Conservation (phyloP, 2,329 filamentous ascomycete species). For the Aspergillus uvarum region DNA sequence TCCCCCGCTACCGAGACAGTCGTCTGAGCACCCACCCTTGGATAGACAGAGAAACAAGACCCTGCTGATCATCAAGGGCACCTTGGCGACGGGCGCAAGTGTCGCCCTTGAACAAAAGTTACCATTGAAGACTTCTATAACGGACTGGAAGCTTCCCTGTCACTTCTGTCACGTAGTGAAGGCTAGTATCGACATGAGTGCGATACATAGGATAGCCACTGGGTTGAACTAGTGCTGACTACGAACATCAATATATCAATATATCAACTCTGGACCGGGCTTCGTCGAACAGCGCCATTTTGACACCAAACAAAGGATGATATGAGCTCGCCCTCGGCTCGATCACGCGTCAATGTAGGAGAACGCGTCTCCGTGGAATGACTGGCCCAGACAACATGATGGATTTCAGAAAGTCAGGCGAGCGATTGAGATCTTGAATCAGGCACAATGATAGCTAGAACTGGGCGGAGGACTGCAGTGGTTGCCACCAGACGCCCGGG, state of each 20-base stretch:
- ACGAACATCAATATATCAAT: background rate
- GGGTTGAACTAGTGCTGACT: background rate
- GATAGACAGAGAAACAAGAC: background rate
- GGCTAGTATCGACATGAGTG: background rate
- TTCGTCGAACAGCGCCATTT: background rate
- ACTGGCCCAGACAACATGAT: background rate
- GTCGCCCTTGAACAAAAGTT: background rate
- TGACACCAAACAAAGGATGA: background rate
- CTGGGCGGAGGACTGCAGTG: background rate
- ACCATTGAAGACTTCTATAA: too few relatives aligned
- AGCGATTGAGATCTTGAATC: too few relatives aligned
- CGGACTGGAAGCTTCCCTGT: too few relatives aligned
- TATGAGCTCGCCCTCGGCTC: background rate
- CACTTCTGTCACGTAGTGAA: background rate
- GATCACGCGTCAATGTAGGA: background rate
- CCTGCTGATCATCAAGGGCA: background rate
- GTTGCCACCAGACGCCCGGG: background rate
- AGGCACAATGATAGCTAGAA: background rate
- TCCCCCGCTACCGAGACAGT: conserved; percentile 29
- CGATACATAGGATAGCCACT: background rate
- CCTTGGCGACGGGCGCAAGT: background rate
- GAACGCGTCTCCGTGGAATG: background rate
- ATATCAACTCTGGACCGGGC: background rate
- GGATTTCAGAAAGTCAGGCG: too few relatives aligned
- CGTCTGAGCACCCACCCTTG: conserved; percentile 26